Percentiles rank a stretch among this genome's conserved stretches.
Evolutionary conservation across 139 green algal genomes (phyloP).

Genomic region (Pleodorina starrii): DNA sequence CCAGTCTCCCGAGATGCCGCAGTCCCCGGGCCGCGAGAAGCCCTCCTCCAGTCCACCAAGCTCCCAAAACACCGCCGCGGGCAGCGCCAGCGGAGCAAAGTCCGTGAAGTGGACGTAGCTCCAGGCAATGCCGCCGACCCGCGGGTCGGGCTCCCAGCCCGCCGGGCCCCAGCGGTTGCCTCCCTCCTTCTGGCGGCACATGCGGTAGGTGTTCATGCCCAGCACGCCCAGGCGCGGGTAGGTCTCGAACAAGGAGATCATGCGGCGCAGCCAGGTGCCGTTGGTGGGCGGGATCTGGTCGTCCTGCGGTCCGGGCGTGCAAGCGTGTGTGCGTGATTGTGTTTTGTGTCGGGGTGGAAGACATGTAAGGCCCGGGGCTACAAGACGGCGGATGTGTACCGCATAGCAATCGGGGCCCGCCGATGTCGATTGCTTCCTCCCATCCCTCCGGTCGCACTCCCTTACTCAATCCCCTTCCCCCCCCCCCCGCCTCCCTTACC

Average conservation of each 20-base stretch:
- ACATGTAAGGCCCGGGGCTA: background rate
- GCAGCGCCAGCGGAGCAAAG: constrained; percentile 51
- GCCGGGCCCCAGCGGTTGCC: background rate
- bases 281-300: constrained; percentile 20
- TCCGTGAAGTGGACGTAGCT: constrained; percentile 17
- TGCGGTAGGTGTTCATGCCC: constrained; percentile 48
- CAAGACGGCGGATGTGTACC: background rate
- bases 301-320: background rate
- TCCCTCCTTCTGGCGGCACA: background rate
- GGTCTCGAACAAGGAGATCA: constrained; percentile 10
- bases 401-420: background rate
- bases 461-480: background rate
- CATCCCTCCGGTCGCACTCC: background rate
- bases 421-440: background rate
- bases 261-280: background rate
- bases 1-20: constrained; percentile 53
- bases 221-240: constrained; percentile 24
- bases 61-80: background rate
- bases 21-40: constrained; percentile 42
- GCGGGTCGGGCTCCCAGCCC: background rate
- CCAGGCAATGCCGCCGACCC: background rate
- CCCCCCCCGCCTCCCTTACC: background rate
- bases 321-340: background rate
- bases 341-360: background rate
- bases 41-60: constrained; percentile 54